phyloP scores from a whole-genome alignment of 441 rosid species.

The Hura crepitans region DNA sequence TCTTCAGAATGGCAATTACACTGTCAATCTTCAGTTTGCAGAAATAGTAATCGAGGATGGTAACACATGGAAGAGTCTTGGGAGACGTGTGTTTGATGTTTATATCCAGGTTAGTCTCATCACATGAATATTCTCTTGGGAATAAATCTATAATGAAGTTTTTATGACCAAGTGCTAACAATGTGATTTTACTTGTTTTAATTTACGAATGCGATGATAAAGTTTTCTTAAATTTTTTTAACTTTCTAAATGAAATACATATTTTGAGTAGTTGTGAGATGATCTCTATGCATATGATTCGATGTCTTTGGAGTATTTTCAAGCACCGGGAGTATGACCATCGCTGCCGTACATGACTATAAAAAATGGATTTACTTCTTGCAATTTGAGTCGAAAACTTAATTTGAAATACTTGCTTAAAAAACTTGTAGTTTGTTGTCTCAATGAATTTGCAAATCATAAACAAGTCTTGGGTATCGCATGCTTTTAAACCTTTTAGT shows the following conservation, averaged over 20 bases:
- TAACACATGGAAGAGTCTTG: constrained; percentile 36
- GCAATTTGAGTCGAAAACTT: background rate
- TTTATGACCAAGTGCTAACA: background rate
- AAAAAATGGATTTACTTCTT: background rate
- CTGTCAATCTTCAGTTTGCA: constrained; percentile 34
- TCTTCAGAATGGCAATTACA: constrained; percentile 66
- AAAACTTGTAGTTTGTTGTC: background rate
- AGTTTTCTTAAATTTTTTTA: background rate
- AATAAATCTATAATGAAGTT: background rate
- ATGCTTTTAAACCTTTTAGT: background rate
- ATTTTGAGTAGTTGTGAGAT: background rate
- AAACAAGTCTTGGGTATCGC: background rate
- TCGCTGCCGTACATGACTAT: background rate
- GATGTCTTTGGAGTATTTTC: too few species aligned
- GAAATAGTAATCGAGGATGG: constrained; percentile 23
- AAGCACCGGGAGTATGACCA: too few species aligned
- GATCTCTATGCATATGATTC: background rate
- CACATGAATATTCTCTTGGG: background rate
- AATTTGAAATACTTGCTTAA: background rate
- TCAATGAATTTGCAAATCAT: background rate
- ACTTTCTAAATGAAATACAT: background rate
- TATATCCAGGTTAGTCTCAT: constrained; percentile 55
- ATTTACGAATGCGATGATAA: background rate
- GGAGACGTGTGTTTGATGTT: constrained; percentile 41
- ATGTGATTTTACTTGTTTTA: background rate